Conservation (phyloP, 441 rosid species). For the Brassica hybrid region DNA sequence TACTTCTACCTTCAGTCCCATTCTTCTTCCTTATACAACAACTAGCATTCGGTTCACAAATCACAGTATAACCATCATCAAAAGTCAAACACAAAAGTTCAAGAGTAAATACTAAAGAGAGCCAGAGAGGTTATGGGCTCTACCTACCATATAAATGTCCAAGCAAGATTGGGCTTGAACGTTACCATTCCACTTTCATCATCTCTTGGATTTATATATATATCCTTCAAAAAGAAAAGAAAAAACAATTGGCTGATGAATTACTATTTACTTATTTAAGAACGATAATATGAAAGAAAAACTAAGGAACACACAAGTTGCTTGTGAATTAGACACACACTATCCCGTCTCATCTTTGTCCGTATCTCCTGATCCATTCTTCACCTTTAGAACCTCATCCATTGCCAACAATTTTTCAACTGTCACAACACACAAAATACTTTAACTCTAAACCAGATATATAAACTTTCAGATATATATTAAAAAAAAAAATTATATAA, state of each 20-base stretch:
- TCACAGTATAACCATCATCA: background rate
- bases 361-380: constrained; percentile 46
- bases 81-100: background rate
- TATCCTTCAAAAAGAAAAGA: background rate
- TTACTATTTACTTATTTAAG: constrained; percentile 16
- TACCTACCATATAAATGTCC: constrained; percentile 19
- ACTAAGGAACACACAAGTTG: constrained; percentile 33
- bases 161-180: background rate
- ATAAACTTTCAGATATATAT: constrained; percentile 13
- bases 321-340: constrained; percentile 45
- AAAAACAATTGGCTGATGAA: constrained; percentile 16
- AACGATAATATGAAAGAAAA: constrained; percentile 42
- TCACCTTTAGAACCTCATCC: constrained; percentile 66
- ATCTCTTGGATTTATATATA: background rate
- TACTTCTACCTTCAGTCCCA: constrained; percentile 42
- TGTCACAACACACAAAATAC: background rate
- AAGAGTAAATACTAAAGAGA: background rate
- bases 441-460: constrained; percentile 21
- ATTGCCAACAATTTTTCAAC: constrained; percentile 20
- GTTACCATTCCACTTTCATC: background rate
- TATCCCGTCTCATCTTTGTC: constrained; percentile 42
- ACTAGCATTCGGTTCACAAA: constrained; percentile 1
- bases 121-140: background rate
- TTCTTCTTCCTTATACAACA: constrained; percentile 28
- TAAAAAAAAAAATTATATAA: background rate